Percentiles rank a stretch among this genome's conserved stretches.
These are phyloP conservation scores for Xylaria sp. DNA, from an alignment of 2,329 filamentous ascomycete genomes.

Conservation along the genomic window DNA sequence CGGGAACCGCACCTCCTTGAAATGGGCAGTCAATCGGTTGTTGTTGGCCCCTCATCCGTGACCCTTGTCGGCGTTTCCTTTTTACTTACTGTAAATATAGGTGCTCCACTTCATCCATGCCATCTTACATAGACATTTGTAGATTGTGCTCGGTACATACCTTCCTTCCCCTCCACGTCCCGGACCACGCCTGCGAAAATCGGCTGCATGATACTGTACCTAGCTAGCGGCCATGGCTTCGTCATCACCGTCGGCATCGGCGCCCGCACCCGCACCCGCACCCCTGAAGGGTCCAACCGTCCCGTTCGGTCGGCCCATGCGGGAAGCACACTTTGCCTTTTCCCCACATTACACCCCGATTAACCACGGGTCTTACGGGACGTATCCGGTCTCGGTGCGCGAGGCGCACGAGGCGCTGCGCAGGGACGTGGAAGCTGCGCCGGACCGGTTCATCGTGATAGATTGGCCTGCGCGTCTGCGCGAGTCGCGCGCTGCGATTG, in stretches of 20 bases:
- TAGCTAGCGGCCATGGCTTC: constrained; percentile 2
- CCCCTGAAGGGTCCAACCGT: constrained; percentile 20
- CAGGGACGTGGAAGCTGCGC: constrained; percentile 43
- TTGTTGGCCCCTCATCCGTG: neutral
- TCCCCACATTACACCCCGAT: constrained; percentile 46
- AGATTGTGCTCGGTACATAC: neutral
- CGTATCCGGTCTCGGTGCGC: constrained; percentile 42
- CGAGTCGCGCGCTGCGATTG: constrained; percentile 38
- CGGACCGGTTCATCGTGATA: constrained; percentile 48
- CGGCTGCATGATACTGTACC: too few species aligned
- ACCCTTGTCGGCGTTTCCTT: neutral
- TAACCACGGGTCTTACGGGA: constrained; percentile 50
- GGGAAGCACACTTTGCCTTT: constrained; percentile 48
- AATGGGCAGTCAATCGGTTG: neutral
- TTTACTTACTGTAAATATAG: neutral
- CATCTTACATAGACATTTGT: neutral
- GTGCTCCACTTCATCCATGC: neutral
- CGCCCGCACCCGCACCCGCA: neutral
- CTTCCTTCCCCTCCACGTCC: neutral
- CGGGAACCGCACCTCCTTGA: neutral
- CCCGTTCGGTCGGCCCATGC: constrained; percentile 48
- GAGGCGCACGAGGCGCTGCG: constrained; percentile 40
- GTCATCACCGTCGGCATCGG: neutral
- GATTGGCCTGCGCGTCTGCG: constrained; percentile 41
- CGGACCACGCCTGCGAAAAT: neutral